phyloP scores from a whole-genome alignment of 352 stramenopile species.

The Phytophthora foliorum region DNA sequence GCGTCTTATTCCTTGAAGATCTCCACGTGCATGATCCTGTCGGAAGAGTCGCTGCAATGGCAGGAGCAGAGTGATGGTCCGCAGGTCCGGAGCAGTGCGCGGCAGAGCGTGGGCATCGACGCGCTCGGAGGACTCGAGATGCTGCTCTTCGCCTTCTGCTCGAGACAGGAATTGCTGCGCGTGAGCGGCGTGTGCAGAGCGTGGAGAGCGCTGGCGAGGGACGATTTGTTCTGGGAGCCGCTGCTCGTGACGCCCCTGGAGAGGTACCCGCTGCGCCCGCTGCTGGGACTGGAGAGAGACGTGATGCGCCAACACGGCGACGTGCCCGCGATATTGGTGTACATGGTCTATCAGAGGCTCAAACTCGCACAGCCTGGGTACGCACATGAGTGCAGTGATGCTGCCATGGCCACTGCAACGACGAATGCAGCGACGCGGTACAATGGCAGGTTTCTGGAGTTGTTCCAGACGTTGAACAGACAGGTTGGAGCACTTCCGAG shows the following conservation, averaged over 20 bases:
- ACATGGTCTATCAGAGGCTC: slow-evolving; percentile 74
- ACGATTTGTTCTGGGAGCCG: slow-evolving; percentile 78
- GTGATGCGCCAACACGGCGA: slow-evolving; percentile 11
- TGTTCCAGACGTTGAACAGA: slow-evolving; percentile 30
- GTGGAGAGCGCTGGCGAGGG: slow-evolving; percentile 62
- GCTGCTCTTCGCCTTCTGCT: slow-evolving; percentile 73
- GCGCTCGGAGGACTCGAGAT: slow-evolving; percentile 65
- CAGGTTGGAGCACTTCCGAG: slow-evolving; percentile 14
- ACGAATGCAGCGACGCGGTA: slow-evolving; percentile 13
- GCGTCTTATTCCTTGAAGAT: slow-evolving; percentile 57
- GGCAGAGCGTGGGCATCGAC: slow-evolving; percentile 50
- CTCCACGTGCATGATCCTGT: slow-evolving; percentile 65
- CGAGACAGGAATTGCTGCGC: slow-evolving; percentile 50
- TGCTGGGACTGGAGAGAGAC: slow-evolving; percentile 57
- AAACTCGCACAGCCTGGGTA: slow-evolving; percentile 41
- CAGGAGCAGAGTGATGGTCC: slow-evolving; percentile 13
- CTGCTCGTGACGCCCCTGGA: slow-evolving; percentile 67
- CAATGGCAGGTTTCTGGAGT: slow-evolving; percentile 26
- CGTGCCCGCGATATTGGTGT: slow-evolving; percentile 78
- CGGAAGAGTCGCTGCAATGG: slow-evolving; percentile 33
- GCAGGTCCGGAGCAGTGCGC: too few species aligned
- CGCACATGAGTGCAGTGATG: not conserved
- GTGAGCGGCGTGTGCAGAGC: slow-evolving; percentile 61
- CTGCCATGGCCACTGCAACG: not conserved
- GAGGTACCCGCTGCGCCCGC: slow-evolving; percentile 64